phyloP scores from a whole-genome alignment of 164 flowering plant genomes.

The Vitis labrusca region DNA sequence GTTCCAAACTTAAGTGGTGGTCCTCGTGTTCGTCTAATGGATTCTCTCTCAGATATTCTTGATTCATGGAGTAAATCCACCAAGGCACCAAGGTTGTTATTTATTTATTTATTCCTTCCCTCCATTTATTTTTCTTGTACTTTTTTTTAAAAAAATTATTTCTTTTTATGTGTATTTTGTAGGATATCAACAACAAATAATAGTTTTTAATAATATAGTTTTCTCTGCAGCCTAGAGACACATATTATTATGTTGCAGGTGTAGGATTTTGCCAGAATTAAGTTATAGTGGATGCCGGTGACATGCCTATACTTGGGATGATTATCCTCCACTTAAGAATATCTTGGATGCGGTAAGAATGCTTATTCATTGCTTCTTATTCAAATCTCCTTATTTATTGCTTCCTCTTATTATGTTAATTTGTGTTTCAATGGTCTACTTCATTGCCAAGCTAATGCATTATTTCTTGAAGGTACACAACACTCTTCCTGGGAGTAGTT shows the following conservation, averaged over 20 bases:
- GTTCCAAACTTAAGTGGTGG: too few relatives aligned
- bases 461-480: constrained; percentile 60
- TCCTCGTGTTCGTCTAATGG: too few relatives aligned
- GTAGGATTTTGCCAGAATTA: constrained; percentile 57
- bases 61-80: too few relatives aligned
- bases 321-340: constrained; percentile 67
- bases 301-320: constrained; percentile 80
- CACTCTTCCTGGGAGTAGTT: constrained; percentile 80
- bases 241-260: constrained; percentile 69
- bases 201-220: not conserved
- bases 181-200: not conserved
- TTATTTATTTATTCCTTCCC: too few relatives aligned
- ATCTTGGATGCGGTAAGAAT: constrained; percentile 54
- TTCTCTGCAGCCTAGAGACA: constrained; percentile 73
- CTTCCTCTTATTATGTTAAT: not conserved
- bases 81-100: not conserved
- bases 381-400: not conserved
- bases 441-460: not conserved
- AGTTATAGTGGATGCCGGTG: constrained; percentile 86
- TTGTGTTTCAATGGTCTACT: not conserved
- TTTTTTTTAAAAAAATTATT: not conserved
- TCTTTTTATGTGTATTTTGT: not conserved
- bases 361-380: constrained; percentile 5
- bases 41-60: too few relatives aligned
- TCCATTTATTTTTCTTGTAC: too few relatives aligned